These are phyloP conservation scores for Linnemannia schmuckeri DNA, from an alignment of 192 early-diverging fungal genomes.

Conservation along the genomic window DNA sequence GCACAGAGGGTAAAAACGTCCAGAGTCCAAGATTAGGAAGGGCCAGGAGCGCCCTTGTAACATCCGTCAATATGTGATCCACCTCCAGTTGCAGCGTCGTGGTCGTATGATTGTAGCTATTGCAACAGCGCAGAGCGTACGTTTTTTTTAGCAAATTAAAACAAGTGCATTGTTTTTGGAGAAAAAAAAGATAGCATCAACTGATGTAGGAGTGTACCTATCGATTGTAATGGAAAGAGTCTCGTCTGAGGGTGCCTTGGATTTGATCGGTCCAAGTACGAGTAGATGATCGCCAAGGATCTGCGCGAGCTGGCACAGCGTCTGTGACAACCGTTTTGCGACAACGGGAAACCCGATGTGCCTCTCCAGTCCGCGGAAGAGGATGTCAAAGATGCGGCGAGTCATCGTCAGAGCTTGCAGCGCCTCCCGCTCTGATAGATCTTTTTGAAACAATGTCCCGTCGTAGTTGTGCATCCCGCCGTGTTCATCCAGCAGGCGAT, in stretches of 20 bases:
- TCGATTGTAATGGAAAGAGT: background rate
- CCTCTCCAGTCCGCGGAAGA: constrained; percentile 21
- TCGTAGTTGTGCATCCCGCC: constrained; percentile 30
- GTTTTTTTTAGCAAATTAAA: background rate
- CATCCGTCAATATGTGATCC: constrained; percentile 20
- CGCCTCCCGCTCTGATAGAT: constrained; percentile 36
- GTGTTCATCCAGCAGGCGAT: constrained; percentile 41
- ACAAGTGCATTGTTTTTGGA: background rate
- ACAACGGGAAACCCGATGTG: constrained; percentile 27
- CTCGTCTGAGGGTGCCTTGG: background rate
- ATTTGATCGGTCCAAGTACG: constrained; percentile 28
- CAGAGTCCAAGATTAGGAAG: constrained; percentile 35
- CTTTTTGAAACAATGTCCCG: constrained; percentile 29
- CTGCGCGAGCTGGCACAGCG: constrained; percentile 50
- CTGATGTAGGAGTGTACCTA: background rate
- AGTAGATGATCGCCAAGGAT: constrained; percentile 51
- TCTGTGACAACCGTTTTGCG: constrained; percentile 52
- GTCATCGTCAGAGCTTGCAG: constrained; percentile 29
- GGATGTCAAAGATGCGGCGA: constrained; percentile 25
- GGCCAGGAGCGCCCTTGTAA: constrained; percentile 23
- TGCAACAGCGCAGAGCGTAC: background rate
- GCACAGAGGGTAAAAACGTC: constrained; percentile 49
- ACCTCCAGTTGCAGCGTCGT: constrained; percentile 21
- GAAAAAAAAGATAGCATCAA: no score
- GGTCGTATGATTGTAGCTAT: constrained; percentile 7